Percentiles rank a stretch among this genome's conserved stretches.
phyloP scores from a whole-genome alignment of 805 yeast genomes.

The Naumovozyma baii region DNA sequence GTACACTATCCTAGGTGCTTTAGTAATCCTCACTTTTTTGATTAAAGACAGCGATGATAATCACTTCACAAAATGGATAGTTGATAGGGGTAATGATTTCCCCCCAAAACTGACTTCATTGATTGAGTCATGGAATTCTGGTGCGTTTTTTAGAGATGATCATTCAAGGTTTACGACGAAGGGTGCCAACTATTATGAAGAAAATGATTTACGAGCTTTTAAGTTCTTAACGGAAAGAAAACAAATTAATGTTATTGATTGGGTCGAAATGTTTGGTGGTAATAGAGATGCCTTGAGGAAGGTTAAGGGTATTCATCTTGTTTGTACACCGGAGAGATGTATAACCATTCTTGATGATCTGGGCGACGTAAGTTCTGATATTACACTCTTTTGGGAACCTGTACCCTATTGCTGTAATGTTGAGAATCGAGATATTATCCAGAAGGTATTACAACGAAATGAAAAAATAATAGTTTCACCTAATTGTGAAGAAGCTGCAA shows the following conservation, averaged over 20 bases:
- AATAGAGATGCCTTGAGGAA: constrained; percentile 22
- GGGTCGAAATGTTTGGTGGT: constrained; percentile 31
- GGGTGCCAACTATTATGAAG: constrained; percentile 71
- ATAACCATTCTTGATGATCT: constrained; percentile 36
- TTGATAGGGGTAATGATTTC: constrained; percentile 76
- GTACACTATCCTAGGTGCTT: constrained; percentile 65
- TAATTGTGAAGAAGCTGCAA: constrained; percentile 74
- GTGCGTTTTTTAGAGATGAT: constrained; percentile 46
- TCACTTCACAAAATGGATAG: constrained; percentile 48
- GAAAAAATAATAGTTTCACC: constrained; percentile 47
- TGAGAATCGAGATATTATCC: constrained; percentile 33
- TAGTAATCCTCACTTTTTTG: constrained; percentile 36
- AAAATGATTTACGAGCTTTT: constrained; percentile 51
- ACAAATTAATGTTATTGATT: constrained; percentile 48
- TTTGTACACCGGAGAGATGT: constrained; percentile 64
- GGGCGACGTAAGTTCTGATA: neutral
- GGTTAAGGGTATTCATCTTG: constrained; percentile 43
- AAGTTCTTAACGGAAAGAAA: constrained; percentile 53
- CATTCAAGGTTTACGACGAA: constrained; percentile 54
- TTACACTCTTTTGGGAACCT: constrained; percentile 67
- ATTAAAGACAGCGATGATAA: constrained; percentile 27
- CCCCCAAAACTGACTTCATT: constrained; percentile 39
- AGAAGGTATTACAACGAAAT: constrained; percentile 10
- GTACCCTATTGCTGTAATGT: constrained; percentile 64
- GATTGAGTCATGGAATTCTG: constrained; percentile 53